Conservation (phyloP, 2,329 filamentous ascomycete species). For the Aspergillus sp. region DNA sequence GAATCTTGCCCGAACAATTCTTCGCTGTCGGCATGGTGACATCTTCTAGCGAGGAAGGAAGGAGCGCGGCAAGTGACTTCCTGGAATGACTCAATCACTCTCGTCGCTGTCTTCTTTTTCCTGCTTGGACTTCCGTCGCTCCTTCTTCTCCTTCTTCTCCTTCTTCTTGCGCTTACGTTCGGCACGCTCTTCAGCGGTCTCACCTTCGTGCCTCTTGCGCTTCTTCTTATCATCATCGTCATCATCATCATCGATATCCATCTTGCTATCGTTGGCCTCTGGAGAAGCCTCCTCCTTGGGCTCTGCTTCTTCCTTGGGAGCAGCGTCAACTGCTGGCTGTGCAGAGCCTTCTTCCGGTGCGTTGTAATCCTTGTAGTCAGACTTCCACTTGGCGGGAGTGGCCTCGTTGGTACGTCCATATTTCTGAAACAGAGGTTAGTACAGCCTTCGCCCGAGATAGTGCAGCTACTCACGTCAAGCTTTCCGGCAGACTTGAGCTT, state of each 20-base stretch:
- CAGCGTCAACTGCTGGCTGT: constrained; percentile 51
- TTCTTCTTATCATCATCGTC: constrained; percentile 57
- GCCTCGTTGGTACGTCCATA: constrained; percentile 89
- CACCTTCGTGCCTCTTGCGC: constrained; percentile 60
- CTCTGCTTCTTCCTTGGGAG: constrained; percentile 42
- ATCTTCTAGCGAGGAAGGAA: constrained; percentile 12
- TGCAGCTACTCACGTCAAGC: constrained; percentile 69
- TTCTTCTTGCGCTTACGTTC: constrained; percentile 58
- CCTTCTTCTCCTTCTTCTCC: constrained; percentile 60
- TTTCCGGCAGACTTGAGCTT: constrained; percentile 98
- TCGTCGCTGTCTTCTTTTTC: constrained; percentile 72
- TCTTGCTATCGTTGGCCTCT: constrained; percentile 41
- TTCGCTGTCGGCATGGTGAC: constrained; percentile 8
- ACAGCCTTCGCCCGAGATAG: neutral
- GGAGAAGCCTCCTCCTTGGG: constrained; percentile 33
- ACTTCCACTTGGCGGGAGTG: constrained; percentile 91
- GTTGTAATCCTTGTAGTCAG: constrained; percentile 89
- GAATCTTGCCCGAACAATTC: constrained; percentile 30
- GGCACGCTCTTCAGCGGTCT: constrained; percentile 54
- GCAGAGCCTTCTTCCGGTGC: constrained; percentile 52
- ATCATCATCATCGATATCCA: constrained; percentile 46
- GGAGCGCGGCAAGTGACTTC: constrained; percentile 27
- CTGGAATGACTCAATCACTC: constrained; percentile 44
- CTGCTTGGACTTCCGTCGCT: constrained; percentile 82
- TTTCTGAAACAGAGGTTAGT: constrained; percentile 63